Evolutionary conservation across 306 rosid genomes (phyloP).

Genomic region (Spatholobus suberectus): DNA sequence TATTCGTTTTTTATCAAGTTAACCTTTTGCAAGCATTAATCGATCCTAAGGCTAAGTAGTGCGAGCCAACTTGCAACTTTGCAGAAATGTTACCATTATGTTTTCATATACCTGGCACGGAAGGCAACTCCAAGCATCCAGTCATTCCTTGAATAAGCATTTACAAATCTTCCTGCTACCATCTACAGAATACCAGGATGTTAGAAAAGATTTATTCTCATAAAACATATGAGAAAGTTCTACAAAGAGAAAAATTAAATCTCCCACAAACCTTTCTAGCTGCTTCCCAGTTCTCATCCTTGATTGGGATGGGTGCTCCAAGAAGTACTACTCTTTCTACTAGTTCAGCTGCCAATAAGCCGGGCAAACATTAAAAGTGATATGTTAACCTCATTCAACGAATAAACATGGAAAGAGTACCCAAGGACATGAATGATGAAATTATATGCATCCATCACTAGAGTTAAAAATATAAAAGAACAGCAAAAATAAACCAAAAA

Average conservation of each 20-base stretch:
- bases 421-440: constrained; percentile 21
- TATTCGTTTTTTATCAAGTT: neutral
- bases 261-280: constrained; percentile 54
- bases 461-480: neutral
- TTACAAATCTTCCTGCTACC: constrained; percentile 78
- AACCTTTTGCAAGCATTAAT: neutral
- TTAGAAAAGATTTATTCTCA: neutral
- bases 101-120: constrained; percentile 53
- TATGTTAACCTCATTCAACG: neutral
- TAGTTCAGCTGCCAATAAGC: constrained; percentile 52
- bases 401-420: neutral
- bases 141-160: constrained; percentile 66
- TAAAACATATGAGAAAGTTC: neutral
- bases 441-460: neutral
- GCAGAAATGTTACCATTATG: constrained; percentile 1
- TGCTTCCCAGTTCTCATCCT: constrained; percentile 64
- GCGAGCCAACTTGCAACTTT: neutral
- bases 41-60: neutral
- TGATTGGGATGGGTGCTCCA: constrained; percentile 68
- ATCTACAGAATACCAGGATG: constrained; percentile 48
- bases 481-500: neutral
- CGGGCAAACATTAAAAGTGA: neutral
- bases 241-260: neutral
- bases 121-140: constrained; percentile 68
- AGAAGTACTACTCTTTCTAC: constrained; percentile 67